Conservation (phyloP, 2,329 filamentous ascomycete species). For the Sphaerostilbella broomeana region DNA sequence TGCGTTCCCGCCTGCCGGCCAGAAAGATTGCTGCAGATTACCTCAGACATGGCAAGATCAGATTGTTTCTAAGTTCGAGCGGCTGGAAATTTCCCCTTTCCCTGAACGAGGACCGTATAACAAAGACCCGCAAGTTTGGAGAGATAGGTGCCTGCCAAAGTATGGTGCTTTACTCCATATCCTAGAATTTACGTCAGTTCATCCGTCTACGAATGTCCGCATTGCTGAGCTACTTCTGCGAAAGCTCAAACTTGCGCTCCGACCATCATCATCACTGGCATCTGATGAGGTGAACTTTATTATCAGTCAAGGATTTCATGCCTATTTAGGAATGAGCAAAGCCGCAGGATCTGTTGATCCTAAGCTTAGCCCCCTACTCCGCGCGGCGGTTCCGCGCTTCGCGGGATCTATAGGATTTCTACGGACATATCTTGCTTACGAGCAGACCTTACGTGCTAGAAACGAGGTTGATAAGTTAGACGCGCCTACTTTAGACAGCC, state of each 20-base stretch:
- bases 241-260: constrained; percentile 59
- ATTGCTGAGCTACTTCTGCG: constrained; percentile 59
- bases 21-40: constrained; percentile 49
- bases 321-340: constrained; percentile 61
- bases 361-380: constrained; percentile 58
- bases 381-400: constrained; percentile 59
- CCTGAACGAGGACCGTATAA: constrained; percentile 57
- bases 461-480: constrained; percentile 19
- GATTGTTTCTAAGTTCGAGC: constrained; percentile 63
- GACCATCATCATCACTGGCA: constrained; percentile 51
- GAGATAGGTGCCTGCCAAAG: constrained; percentile 57
- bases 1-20: constrained; percentile 46
- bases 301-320: constrained; percentile 65
- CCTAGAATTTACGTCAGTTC: constrained; percentile 53
- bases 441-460: constrained; percentile 28
- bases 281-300: constrained; percentile 66
- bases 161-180: constrained; percentile 62
- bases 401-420: constrained; percentile 60
- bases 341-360: constrained; percentile 51
- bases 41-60: constrained; percentile 67
- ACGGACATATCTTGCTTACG: constrained; percentile 53
- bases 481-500: constrained; percentile 36
- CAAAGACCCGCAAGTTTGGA: constrained; percentile 56
- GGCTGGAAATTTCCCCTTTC: constrained; percentile 57
- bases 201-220: constrained; percentile 59